phyloP scores from a whole-genome alignment of 2,329 filamentous ascomycete species.

The Stagonosporopsis cucurbitacearum region DNA sequence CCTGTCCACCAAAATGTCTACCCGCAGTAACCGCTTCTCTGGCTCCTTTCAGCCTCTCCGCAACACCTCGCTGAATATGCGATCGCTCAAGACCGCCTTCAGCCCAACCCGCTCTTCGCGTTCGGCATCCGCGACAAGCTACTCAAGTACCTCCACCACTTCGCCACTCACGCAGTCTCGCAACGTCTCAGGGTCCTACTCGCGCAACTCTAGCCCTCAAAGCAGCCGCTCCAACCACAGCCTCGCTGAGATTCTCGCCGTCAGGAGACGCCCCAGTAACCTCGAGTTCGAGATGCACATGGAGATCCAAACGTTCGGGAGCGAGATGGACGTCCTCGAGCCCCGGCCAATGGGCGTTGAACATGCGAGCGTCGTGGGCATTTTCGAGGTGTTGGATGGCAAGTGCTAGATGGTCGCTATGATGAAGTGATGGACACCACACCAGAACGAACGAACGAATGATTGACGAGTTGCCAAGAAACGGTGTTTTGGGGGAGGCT shows the following conservation, averaged over 20 bases:
- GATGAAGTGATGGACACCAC: neutral
- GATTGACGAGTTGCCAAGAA: constrained; percentile 5
- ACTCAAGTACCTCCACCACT: constrained; percentile 34
- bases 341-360: constrained; percentile 31
- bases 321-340: constrained; percentile 43
- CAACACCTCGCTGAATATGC: constrained; percentile 35
- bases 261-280: constrained; percentile 42
- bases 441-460: neutral
- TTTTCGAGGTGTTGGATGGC: constrained; percentile 49
- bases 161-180: constrained; percentile 31
- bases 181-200: constrained; percentile 2
- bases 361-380: constrained; percentile 43
- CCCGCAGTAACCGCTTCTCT: constrained; percentile 48
- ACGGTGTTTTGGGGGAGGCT: constrained; percentile 3
- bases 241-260: constrained; percentile 41
- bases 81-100: constrained; percentile 46
- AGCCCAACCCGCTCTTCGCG: constrained; percentile 41
- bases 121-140: constrained; percentile 33
- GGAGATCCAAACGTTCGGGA: constrained; percentile 40
- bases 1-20: constrained; percentile 34
- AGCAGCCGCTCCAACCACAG: constrained; percentile 18
- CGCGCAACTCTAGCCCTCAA: constrained; percentile 28
- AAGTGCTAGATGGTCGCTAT: constrained; percentile 24
- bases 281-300: constrained; percentile 47
- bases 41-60: constrained; percentile 44